Conservation (phyloP, 768 basidiomycete genomes). For the Calocera viscosa region DNA sequence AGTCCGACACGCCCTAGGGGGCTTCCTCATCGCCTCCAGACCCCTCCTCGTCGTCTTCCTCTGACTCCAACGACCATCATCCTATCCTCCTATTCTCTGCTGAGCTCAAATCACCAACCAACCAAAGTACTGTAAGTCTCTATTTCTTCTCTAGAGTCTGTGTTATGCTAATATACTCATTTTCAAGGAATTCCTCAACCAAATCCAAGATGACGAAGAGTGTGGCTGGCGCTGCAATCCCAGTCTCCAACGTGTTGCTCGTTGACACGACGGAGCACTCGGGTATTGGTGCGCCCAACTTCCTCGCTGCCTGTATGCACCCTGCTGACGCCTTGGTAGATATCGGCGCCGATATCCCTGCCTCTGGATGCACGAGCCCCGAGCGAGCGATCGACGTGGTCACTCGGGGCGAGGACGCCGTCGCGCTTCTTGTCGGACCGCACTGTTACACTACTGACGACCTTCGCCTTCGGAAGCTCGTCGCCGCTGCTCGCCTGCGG, state of each 20-base stretch:
- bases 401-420: neutral
- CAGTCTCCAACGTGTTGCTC: neutral
- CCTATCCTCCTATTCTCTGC: neutral
- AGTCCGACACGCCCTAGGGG: neutral
- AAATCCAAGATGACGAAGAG: neutral
- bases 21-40: neutral
- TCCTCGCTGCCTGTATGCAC: neutral
- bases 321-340: neutral
- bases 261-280: neutral
- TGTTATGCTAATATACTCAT: neutral
- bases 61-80: neutral
- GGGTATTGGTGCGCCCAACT: neutral
- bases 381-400: neutral
- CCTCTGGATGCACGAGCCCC: neutral
- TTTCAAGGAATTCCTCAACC: neutral
- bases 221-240: neutral
- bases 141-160: neutral
- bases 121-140: neutral
- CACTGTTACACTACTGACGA: neutral
- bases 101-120: neutral
- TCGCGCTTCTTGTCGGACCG: neutral
- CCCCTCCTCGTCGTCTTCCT: neutral
- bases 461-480: neutral
- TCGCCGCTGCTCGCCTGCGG: too few species aligned
- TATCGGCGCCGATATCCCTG: neutral